Evolutionary conservation across 345 rosid genomes (phyloP).

Genomic region (Capsella bursapastoris): DNA sequence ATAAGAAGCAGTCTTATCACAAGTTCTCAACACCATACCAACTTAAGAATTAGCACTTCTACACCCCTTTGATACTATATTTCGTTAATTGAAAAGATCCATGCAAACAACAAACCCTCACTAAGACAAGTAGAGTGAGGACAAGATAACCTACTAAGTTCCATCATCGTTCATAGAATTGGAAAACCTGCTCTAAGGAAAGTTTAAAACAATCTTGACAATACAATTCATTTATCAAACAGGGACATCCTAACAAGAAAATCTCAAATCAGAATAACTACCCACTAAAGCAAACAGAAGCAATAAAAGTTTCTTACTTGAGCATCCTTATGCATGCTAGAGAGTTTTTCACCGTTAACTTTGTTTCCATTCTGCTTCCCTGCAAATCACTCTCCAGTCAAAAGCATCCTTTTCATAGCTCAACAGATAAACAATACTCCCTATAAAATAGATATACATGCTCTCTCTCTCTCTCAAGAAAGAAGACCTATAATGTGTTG

Average conservation of each 20-base stretch:
- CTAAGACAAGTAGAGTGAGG: background rate
- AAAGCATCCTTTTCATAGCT: constrained; percentile 4
- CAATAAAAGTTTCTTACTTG: constrained; percentile 43
- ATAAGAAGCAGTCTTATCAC: background rate
- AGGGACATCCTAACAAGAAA: background rate
- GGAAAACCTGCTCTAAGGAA: background rate
- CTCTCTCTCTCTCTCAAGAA: constrained; percentile 10
- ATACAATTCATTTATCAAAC: background rate
- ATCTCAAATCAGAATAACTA: constrained; percentile 26
- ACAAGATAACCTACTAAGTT: background rate
- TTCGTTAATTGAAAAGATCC: constrained; percentile 9
- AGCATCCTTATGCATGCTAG: constrained; percentile 46
- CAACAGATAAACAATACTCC: constrained; percentile 9
- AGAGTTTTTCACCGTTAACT: constrained; percentile 32
- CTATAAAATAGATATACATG: background rate
- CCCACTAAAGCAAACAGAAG: background rate
- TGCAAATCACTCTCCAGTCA: constrained; percentile 37
- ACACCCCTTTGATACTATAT: background rate
- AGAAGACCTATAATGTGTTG: background rate
- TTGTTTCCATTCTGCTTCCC: constrained; percentile 48
- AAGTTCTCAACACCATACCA: constrained; percentile 4
- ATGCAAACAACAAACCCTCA: constrained; percentile 13
- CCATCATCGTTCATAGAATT: constrained; percentile 7
- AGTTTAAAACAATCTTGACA: constrained; percentile 9
- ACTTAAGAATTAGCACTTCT: constrained; percentile 6